phyloP scores from a whole-genome alignment of 176 grass and related monocot species.

The Eragrostis nindensis region DNA sequence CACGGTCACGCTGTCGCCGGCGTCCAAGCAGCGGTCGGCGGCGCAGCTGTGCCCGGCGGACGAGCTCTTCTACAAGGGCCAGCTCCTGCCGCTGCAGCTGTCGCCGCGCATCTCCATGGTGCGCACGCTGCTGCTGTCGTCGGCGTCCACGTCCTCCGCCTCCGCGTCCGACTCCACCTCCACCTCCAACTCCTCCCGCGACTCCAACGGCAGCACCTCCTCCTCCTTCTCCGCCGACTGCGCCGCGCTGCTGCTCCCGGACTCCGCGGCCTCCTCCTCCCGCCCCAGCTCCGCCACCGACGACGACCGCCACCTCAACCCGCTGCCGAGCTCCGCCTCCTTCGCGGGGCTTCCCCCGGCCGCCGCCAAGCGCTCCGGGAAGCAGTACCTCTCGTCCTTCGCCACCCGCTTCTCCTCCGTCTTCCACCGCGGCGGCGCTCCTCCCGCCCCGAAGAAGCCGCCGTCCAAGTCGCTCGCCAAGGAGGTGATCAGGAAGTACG shows the following conservation, averaged over 20 bases:
- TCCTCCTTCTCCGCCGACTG: slow-evolving; percentile 71
- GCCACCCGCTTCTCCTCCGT: slow-evolving; percentile 96
- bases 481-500: slow-evolving; percentile 96
- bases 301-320: slow-evolving; percentile 57
- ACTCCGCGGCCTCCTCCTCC: slow-evolving; percentile 74
- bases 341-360: too few species aligned
- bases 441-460: slow-evolving; percentile 39
- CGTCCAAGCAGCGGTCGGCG: slow-evolving; percentile 69
- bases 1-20: slow-evolving; percentile 81
- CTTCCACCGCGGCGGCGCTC: slow-evolving; percentile 79
- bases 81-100: slow-evolving; percentile 95
- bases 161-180: slow-evolving; percentile 79
- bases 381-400: slow-evolving; percentile 84
- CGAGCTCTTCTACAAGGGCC: slow-evolving; percentile 98
- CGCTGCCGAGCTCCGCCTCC: not conserved
- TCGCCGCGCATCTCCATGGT: slow-evolving; percentile 97
- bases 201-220: slow-evolving; percentile 80
- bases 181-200: slow-evolving; percentile 64
- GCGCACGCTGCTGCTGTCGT: slow-evolving; percentile 82
- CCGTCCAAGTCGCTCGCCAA: slow-evolving; percentile 77
- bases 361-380: slow-evolving; percentile 63
- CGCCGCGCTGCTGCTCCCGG: slow-evolving; percentile 54
- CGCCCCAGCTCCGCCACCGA: slow-evolving; percentile 93
- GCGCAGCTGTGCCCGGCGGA: slow-evolving; percentile 86
- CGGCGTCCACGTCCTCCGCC: slow-evolving; percentile 75